Evolutionary conservation across 257 asterid species (phyloP), one percentile per base, ranked within the genome.

Genomic region (Solanum medicagineum): DNA sequence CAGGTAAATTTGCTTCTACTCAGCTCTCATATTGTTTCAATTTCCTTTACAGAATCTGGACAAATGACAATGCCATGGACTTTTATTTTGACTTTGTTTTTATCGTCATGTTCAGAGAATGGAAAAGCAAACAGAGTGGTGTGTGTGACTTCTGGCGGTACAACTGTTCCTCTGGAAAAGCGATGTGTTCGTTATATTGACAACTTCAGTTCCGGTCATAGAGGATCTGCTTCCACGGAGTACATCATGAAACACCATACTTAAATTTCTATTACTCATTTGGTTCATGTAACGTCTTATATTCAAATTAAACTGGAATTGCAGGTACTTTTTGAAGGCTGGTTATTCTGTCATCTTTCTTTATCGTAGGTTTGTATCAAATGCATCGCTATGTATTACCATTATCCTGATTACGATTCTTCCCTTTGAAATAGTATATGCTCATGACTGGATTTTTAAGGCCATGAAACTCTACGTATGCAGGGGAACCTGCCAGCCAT

Each of bases 201-300:
- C 91, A 96, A 96, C 87, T 96, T 96, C 89, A 92, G 97, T 94
- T 96, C 98, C 45, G 98, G 99, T 84, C 97, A 93, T 83, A 89
- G 98, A 91, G 99, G 98, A 91, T 97, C 98, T 85, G 94, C 99
- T 84, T 95, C 99, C 70, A 94, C 98, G 1, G 98, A 96, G 99
- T 96, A 93, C 89, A 84, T 73, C 88, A 70, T 80, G 54, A n/a
- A 80, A 26, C 47, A 54, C 86, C 77, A n/a, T 60, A 16, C 13
- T 62, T 26, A 55, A 16, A 54, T 10, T 56, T 68, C 10, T 62
- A 12, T 12, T 74, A 68, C 8, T 0, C 51, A 24, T 75, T 47
- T 85, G 60, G 83, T 66, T 49, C 88, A 10, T 68, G 2, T 47
- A 71, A 83, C 11, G 16, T 57, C 69, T 22, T 24, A 49, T 12